A percentile compares a stretch with the other conserved stretches of the same genome.
These are phyloP conservation scores for Eucalyptus marginata DNA, from an alignment of 345 rosid species.

Conservation along the genomic window DNA sequence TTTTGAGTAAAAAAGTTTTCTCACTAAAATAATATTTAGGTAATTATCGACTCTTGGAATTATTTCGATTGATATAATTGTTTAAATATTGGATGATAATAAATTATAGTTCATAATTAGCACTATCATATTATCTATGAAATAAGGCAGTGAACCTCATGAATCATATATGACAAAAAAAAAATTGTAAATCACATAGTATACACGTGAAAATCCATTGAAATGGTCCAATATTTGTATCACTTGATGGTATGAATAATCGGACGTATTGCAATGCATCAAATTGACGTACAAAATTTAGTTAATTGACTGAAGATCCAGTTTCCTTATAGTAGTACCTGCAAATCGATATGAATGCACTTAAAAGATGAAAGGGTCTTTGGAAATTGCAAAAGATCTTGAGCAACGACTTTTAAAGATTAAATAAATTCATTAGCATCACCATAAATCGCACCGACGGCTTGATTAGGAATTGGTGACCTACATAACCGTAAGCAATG, in stretches of 20 bases:
- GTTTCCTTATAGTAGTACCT: not conserved
- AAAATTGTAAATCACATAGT: not conserved
- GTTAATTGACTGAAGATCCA: not conserved
- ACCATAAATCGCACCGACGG: accelerated
- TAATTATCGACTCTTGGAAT: not conserved
- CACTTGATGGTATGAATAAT: not conserved
- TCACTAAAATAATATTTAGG: not conserved
- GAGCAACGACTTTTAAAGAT: not conserved
- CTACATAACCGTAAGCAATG: not conserved
- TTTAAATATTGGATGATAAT: not conserved
- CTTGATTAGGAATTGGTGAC: not conserved
- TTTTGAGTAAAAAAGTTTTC: not conserved
- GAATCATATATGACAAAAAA: not conserved
- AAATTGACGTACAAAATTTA: not conserved
- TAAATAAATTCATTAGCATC: not conserved
- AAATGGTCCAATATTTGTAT: not conserved
- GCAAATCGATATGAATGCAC: not conserved
- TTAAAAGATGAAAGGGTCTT: not conserved
- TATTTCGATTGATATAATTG: not conserved
- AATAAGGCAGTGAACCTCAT: not conserved
- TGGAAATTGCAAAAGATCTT: not conserved
- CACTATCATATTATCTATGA: not conserved
- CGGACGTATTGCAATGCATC: not conserved
- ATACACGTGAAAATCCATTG: not conserved
- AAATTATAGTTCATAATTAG: not conserved